phyloP scores from a whole-genome alignment of 2,329 filamentous ascomycete species.

The Epicoccum nigrum region DNA sequence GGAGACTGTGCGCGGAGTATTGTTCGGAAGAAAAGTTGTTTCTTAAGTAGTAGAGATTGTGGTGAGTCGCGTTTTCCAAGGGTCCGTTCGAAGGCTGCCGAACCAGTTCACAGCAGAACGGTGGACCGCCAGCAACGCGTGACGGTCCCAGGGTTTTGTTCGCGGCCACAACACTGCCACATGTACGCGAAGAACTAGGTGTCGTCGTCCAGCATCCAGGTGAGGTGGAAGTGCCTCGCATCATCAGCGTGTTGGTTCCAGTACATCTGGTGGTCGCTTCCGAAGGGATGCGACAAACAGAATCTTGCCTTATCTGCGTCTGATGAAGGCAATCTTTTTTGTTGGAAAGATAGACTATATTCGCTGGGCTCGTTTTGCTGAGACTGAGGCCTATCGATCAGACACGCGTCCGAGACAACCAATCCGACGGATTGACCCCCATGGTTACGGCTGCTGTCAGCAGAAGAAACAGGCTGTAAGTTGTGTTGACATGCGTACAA shows the following conservation, averaged over 20 bases:
- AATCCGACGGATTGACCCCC: not conserved
- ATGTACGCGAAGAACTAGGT: not conserved
- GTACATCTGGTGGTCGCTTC: not conserved
- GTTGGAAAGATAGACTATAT: constrained; percentile 2
- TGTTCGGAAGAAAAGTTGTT: constrained; percentile 1
- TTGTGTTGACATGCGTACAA: too few relatives aligned
- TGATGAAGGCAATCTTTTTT: constrained; percentile 3
- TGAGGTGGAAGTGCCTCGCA: too few relatives aligned
- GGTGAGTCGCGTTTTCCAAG: constrained; percentile 7
- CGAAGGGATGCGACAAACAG: not conserved
- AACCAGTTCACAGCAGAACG: constrained; percentile 13
- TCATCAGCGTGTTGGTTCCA: not conserved
- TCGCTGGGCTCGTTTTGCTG: not conserved
- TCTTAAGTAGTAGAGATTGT: not conserved
- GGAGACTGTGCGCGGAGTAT: not conserved
- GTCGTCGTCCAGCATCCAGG: not conserved
- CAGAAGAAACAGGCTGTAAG: not conserved
- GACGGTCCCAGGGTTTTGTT: not conserved
- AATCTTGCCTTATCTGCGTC: constrained; percentile 13
- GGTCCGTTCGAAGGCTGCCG: not conserved
- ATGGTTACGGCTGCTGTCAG: not conserved
- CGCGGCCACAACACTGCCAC: constrained; percentile 1
- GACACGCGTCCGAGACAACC: constrained; percentile 24
- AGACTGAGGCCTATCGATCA: constrained; percentile 25
- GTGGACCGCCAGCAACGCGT: constrained; percentile 18